Base-by-base conservation (phyloP, 805 yeast species). In the Metschnikowia kunwiensis region DNA sequence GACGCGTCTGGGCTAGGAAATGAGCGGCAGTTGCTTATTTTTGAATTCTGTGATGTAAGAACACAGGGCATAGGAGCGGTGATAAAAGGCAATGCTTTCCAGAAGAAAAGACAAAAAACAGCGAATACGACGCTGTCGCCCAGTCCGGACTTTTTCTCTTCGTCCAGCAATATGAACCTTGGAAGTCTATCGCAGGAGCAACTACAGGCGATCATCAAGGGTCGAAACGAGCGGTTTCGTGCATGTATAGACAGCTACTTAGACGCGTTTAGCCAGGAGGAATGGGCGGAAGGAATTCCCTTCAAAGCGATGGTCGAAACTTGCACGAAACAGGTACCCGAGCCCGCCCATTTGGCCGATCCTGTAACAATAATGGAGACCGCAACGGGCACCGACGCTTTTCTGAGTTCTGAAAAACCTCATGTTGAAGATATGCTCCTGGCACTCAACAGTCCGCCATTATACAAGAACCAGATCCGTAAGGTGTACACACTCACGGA, bases 21-120 rank as follows among this genome's bases (percentile, higher is more conserved):
- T 10, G 54, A 53, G 8, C 66, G 70, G 14, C 88, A 81, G 45
- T 51, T 85, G 7, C 63, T 89, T 18, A 67, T 86, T 1, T 83
- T 89, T 53, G 89, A 83, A 46, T 86, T 89, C 56, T 68, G 77
- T 12, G 95, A 89, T 56, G 85, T 83, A 10, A 50, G 74, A 65
- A 49, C 76, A 63, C 46, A 75, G 68, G 66, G 73, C 63, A 27
- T 73, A 57, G 61, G 65, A 0, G 55, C 65, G 5, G 46, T 49
- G 0, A 35, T 57, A 12, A 56, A 50, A 53, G 46, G 66, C 55
- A 29, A 36, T 28, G 20, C 38, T 44, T 19, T 21, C 18, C 27
- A 14, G 10, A 19, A 17, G 30, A 47, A 40, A 10, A 36, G 42
- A 17, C 25, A 27, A 16, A 37, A 35, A 24, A 13, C 20, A 2